Percentiles rank a stretch among this genome's conserved stretches.
These are phyloP conservation scores for Beauveria caledonica DNA, from an alignment of 2,329 filamentous ascomycete genomes.

Conservation along the genomic window DNA sequence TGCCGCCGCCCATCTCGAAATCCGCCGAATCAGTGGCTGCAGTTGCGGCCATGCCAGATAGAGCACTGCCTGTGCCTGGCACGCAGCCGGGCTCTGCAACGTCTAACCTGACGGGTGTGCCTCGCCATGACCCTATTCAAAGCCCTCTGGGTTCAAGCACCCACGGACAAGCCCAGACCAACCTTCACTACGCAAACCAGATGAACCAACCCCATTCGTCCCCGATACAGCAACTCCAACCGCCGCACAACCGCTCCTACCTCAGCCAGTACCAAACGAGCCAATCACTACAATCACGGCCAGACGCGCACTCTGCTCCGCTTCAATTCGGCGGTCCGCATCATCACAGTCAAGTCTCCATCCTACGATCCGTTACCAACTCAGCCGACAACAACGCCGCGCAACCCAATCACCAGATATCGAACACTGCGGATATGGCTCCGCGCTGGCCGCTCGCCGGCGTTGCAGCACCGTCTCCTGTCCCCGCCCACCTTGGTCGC, in stretches of 20 bases:
- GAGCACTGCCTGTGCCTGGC: slow-evolving; percentile 16
- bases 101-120: neutral
- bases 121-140: neutral
- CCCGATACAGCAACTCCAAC: neutral
- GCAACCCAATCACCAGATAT: slow-evolving; percentile 10
- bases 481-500: slow-evolving; percentile 15
- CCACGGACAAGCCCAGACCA: neutral
- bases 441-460: neutral
- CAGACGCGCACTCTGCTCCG: slow-evolving; percentile 15
- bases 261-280: slow-evolving; percentile 6
- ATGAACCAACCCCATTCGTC: neutral
- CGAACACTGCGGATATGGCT: neutral
- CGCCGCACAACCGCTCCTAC: slow-evolving; percentile 15
- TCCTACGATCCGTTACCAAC: neutral
- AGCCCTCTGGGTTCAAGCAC: neutral
- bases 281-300: neutral
- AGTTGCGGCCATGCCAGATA: slow-evolving; percentile 9
- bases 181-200: neutral
- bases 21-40: slow-evolving; percentile 13
- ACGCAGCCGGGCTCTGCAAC: slow-evolving; percentile 19
- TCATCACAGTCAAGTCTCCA: slow-evolving; percentile 1
- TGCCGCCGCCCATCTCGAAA: slow-evolving; percentile 9
- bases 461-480: neutral
- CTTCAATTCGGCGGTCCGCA: slow-evolving; percentile 10
- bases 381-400: neutral